Evolutionary conservation across 1,139 yeast genomes (phyloP).

Genomic region (Geotrichum macrosporum): DNA sequence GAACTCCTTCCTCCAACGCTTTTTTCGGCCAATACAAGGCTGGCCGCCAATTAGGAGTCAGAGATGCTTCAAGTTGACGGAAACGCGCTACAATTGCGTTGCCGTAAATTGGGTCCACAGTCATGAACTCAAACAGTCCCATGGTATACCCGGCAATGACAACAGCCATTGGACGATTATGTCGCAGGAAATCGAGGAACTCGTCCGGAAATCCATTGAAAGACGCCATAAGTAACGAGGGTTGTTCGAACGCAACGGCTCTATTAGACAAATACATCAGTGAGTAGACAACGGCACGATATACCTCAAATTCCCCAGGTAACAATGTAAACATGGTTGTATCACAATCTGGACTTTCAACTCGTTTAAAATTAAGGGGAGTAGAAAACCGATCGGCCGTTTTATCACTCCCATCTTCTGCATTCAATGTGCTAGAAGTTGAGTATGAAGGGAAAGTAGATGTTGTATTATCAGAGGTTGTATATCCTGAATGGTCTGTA

Average conservation of each 20-base stretch:
- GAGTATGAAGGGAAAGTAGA: no score
- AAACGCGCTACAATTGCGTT: constrained; percentile 8
- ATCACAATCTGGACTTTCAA: neutral
- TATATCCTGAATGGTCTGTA: no score
- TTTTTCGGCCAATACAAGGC: constrained; percentile 17
- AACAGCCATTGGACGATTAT: constrained; percentile 11
- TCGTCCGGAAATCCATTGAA: constrained; percentile 15
- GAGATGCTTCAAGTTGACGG: neutral
- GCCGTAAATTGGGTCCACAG: constrained; percentile 7
- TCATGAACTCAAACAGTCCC: constrained; percentile 13
- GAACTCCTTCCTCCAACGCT: constrained; percentile 5
- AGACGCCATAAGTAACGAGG: constrained; percentile 7
- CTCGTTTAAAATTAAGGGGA: no score
- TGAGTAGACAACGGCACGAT: constrained; percentile 11
- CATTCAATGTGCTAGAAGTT: no score
- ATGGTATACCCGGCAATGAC: constrained; percentile 12
- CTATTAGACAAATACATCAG: constrained; percentile 10
- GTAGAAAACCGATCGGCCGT: no score
- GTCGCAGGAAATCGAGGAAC: constrained; percentile 5
- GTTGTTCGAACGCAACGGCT: constrained; percentile 1
- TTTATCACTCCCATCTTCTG: no score
- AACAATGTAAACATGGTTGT: neutral
- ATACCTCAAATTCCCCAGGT: constrained; percentile 9
- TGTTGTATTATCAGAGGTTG: no score
- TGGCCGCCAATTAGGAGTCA: constrained; percentile 10